Evolutionary conservation across 2,329 filamentous ascomycete genomes (phyloP), one percentile per base, ranked within the genome.

Genomic region (Mollisia scopiformis): DNA sequence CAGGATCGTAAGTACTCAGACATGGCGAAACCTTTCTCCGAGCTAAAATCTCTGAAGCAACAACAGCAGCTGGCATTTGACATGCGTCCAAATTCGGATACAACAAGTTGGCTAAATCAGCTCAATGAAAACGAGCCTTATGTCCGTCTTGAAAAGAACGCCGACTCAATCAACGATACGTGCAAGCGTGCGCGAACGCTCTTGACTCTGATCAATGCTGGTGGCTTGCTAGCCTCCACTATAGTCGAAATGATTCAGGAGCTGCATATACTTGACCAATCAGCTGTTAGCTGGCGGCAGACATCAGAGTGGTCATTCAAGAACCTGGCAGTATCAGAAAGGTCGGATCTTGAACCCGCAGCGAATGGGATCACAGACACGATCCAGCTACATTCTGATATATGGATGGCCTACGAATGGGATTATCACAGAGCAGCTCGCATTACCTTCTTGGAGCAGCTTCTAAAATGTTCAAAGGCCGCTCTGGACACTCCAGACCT

Each of bases 341-440:
- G 31, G 8, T 14, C 31, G 31, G 31, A 35, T 35, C 31, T 35
- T 35, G 31, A 35, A 35, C 31, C 31, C 11, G 31, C 31, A 35
- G 31, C 31, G 16, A 10, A 14, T 2, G 31, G 31, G 8, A 35
- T 35, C 16, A 69, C 72, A 1, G 67, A 67, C 1, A 68, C 58
- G 0, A 61, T 77, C 10, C 68, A 78, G 57, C 61, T 78, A 2
- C 76, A 77, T 56, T 59, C 66, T 3, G 76, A 78, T 63, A 55
- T 77, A 0, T 78, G 76, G 76, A 76, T 75, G 59, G 72, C 74
- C 4, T 78, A 78, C 43, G 76, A 78, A 59, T 77, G 75, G 74
- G 76, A 78, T 50, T 78, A 78, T 51, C 74, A 77, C 49, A 69
- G 75, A 2, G 71, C 75, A 28, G 75, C 74, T 5, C 70, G 75